Evolutionary conservation across 345 rosid genomes (phyloP), one percentile per base, ranked within the genome.

Genomic region (Clarkia xantiana): DNA sequence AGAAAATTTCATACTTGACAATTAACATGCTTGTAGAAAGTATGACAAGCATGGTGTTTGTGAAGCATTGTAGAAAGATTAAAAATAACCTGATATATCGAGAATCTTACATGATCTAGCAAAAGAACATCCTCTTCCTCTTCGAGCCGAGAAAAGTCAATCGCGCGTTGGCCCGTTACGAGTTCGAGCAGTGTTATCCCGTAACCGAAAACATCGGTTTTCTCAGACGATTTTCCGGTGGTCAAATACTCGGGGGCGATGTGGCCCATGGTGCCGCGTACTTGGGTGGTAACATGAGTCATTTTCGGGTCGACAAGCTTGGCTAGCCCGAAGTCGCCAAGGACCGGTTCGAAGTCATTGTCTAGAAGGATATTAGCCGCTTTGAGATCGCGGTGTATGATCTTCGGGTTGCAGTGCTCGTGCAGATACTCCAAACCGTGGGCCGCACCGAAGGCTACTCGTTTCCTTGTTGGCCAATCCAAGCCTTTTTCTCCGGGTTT

Each of bases 251-350:
- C 97, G 10, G 97, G 97, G 2, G 97, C 97, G 10, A 88, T 84
- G 63, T 88, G 94, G 14, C 97, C 93, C 84, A 80, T 80, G 53
- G 97, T 89, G 15, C 97, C 97, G 6, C 97, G 78, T 41, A 85
- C 63, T 67, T 82, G 95, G 45, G 97, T 85, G 44, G 97, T 89
- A 42, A 89, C 78, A 59, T 85, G 90, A 56, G 97, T 89, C 56
- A 60, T 13, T 6, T 74, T 75, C 10, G 77, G 46, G 43, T 89
- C 97, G 8, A 80, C 83, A 20, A 66, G 67, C 73, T 69, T 85
- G 15, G 87, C 85, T 44, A 89, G 54, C 52, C 97, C 95, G 10
- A 85, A 85, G 61, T 85, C 97, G 54, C 95, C 79, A 43, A 89
- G 83, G 67, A 89, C 87, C 18, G 95, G 76, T 63, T 89, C 95